phyloP scores from a whole-genome alignment of 1,284 basidiomycete species.

The Irpex sp. region DNA sequence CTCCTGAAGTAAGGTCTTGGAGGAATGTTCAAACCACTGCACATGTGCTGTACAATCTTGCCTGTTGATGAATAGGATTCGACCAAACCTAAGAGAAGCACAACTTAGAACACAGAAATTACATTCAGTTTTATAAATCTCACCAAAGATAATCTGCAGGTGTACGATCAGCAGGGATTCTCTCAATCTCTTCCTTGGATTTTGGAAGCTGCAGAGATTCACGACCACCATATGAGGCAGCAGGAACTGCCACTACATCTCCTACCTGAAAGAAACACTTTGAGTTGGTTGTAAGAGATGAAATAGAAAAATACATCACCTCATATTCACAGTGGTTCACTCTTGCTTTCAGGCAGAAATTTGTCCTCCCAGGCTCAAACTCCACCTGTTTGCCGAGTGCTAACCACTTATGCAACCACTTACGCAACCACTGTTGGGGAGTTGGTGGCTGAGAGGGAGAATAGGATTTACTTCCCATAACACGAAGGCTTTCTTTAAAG shows the following conservation, averaged over 20 bases:
- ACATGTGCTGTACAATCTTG: constrained; percentile 44
- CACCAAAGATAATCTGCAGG: constrained; percentile 64
- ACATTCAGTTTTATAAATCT: constrained; percentile 3
- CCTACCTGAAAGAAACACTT: constrained; percentile 41
- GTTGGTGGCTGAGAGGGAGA: not conserved
- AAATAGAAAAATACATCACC: not conserved
- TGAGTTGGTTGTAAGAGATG: not conserved
- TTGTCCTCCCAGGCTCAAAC: constrained; percentile 7
- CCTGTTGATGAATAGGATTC: constrained; percentile 51
- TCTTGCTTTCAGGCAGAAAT: constrained; percentile 2
- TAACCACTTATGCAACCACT: not conserved
- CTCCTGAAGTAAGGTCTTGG: constrained; percentile 52
- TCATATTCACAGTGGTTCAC: not conserved
- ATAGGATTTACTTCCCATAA: constrained; percentile 37
- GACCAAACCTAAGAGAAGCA: constrained; percentile 52
- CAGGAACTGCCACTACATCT: constrained; percentile 50
- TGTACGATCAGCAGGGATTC: constrained; percentile 33
- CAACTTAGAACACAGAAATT: not conserved
- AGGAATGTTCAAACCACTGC: constrained; percentile 69
- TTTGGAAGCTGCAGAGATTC: constrained; percentile 16
- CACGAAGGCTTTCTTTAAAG: constrained; percentile 47
- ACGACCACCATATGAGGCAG: constrained; percentile 28
- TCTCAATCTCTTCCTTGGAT: constrained; percentile 24
- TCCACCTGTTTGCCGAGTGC: constrained; percentile 17
- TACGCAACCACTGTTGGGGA: not conserved